phyloP scores from a whole-genome alignment of 345 rosid species.

The Salix exigua region DNA sequence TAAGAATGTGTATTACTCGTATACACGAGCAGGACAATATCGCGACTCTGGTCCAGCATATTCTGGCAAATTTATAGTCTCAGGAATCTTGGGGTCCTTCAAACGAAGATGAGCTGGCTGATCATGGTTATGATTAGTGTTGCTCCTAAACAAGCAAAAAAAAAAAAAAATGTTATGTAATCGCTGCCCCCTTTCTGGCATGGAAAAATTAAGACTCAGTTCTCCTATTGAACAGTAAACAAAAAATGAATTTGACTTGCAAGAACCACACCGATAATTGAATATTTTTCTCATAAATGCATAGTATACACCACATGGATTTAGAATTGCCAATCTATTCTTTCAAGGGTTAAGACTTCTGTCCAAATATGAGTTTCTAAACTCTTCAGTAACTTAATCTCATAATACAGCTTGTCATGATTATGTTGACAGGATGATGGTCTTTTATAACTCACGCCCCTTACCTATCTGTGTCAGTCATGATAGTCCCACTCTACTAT shows the following conservation, averaged over 20 bases:
- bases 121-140: conserved; percentile 91
- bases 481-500: background rate
- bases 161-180: conserved; percentile 1
- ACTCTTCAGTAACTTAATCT: too few relatives aligned
- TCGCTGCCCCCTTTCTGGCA: background rate
- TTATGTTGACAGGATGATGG: too few relatives aligned
- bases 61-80: conserved; percentile 67
- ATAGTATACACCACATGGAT: too few relatives aligned
- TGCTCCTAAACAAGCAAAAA: conserved; percentile 57
- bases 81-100: conserved; percentile 65
- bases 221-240: too few relatives aligned
- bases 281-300: too few relatives aligned
- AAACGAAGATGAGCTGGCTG: conserved; percentile 86
- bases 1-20: conserved; percentile 54
- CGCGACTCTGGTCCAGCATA: conserved; percentile 85
- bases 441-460: too few relatives aligned
- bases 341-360: too few relatives aligned
- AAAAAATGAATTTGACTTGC: too few relatives aligned
- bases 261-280: too few relatives aligned
- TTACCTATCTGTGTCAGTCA: background rate
- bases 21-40: conserved; percentile 95
- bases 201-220: background rate
- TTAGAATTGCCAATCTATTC: too few relatives aligned
- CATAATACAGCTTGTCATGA: too few relatives aligned
- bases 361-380: too few relatives aligned